These are phyloP conservation scores for Hydnomerulius pinastri DNA, from an alignment of 768 basidiomycete species.

Conservation along the genomic window DNA sequence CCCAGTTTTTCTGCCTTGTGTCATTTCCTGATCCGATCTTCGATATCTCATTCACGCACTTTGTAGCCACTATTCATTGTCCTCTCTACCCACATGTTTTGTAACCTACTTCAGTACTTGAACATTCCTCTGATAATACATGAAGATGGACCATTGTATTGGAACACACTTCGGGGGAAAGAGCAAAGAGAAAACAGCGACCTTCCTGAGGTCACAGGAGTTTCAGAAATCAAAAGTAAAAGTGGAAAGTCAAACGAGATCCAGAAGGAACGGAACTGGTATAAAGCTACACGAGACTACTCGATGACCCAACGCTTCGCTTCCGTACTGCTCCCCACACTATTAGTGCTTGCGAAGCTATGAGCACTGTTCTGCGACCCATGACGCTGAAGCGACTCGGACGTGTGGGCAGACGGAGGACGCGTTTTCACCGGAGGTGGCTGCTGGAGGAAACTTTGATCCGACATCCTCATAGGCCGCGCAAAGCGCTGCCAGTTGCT, in stretches of 20 bases:
- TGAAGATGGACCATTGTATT: neutral
- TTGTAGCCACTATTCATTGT: slow-evolving; percentile 18
- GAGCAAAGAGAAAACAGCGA: no score
- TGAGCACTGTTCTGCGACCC: slow-evolving; percentile 1
- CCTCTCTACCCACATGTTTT: neutral
- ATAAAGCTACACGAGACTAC: slow-evolving; percentile 6
- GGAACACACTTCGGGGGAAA: neutral
- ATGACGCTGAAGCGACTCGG: slow-evolving; percentile 22
- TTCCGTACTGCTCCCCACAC: neutral
- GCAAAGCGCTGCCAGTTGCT: slow-evolving; percentile 21
- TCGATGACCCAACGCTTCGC: slow-evolving; percentile 33
- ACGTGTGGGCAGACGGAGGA: slow-evolving; percentile 27
- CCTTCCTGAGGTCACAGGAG: no score
- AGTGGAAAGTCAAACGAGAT: no score
- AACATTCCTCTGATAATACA: neutral
- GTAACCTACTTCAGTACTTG: slow-evolving; percentile 8
- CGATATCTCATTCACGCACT: neutral
- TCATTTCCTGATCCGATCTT: neutral
- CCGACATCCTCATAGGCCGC: slow-evolving; percentile 13
- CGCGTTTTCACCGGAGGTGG: slow-evolving; percentile 40
- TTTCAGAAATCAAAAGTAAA: no score
- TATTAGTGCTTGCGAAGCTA: slow-evolving; percentile 9
- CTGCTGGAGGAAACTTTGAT: slow-evolving; percentile 9
- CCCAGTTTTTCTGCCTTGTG: neutral
- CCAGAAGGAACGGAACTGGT: neutral